A percentile compares a stretch with the other conserved stretches of the same genome.
phyloP scores from a whole-genome alignment of 257 asterid genomes.

The Penstemon davidsonii region DNA sequence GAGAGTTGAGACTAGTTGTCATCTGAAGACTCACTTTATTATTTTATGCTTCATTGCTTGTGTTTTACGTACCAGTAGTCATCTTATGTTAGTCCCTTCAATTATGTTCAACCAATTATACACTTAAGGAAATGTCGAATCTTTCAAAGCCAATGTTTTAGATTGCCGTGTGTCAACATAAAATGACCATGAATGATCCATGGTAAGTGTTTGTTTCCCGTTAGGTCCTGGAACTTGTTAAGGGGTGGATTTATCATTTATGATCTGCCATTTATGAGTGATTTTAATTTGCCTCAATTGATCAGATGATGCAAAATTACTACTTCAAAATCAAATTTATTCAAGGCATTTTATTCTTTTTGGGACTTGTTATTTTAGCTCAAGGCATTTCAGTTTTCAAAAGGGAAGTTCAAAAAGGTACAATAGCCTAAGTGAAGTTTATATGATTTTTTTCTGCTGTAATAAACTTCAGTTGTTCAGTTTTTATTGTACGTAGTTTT shows the following conservation, averaged over 20 bases:
- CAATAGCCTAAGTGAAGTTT: not conserved
- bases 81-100: too few species aligned
- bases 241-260: not conserved
- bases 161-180: too few species aligned
- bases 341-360: not conserved
- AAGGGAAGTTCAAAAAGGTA: not conserved
- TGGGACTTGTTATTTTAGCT: slow-evolving; percentile 2
- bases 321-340: not conserved
- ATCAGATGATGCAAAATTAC: not conserved
- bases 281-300: not conserved
- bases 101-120: too few species aligned
- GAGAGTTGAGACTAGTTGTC: too few species aligned
- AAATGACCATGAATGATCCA: too few species aligned
- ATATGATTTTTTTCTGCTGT: not conserved
- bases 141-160: too few species aligned
- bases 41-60: too few species aligned
- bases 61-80: too few species aligned
- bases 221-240: not conserved
- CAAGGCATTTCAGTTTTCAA: not conserved
- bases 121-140: too few species aligned
- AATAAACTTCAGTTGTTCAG: too few species aligned
- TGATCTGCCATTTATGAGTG: not conserved
- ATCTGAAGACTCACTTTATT: too few species aligned
- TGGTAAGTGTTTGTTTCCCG: not conserved
- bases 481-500: too few species aligned